These are phyloP conservation scores for Trichoderma asperelloides DNA, from an alignment of 495 filamentous ascomycete genomes.

Conservation along the genomic window DNA sequence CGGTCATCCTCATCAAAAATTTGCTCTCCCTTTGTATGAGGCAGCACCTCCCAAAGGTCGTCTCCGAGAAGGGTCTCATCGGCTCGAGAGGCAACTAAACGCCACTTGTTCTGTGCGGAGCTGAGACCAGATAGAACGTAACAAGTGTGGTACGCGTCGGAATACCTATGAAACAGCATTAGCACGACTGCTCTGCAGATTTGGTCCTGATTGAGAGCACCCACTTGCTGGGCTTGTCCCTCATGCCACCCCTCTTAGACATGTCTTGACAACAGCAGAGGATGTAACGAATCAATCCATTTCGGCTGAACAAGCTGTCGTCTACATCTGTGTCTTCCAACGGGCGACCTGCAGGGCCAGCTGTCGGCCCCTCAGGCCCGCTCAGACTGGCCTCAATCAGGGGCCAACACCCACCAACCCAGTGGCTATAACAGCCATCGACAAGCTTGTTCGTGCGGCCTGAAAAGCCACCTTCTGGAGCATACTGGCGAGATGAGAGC, in stretches of 20 bases:
- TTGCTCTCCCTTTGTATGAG: slow-evolving; percentile 37
- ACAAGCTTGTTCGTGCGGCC: slow-evolving; percentile 97
- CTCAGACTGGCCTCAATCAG: slow-evolving; percentile 72
- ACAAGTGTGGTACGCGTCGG: slow-evolving; percentile 86
- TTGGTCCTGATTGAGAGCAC: slow-evolving; percentile 21
- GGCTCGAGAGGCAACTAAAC: slow-evolving; percentile 41
- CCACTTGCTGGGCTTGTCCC: slow-evolving; percentile 90
- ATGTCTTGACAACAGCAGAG: slow-evolving; percentile 75
- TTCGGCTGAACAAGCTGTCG: slow-evolving; percentile 60
- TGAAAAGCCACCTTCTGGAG: slow-evolving; percentile 82
- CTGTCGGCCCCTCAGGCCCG: slow-evolving; percentile 25
- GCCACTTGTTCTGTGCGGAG: slow-evolving; percentile 67
- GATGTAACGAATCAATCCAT: slow-evolving; percentile 81
- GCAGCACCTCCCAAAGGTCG: slow-evolving; percentile 49
- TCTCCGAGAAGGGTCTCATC: slow-evolving; percentile 13
- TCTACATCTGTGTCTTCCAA: slow-evolving; percentile 13
- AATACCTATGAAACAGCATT: slow-evolving; percentile 37
- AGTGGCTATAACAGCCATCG: slow-evolving; percentile 95
- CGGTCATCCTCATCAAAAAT: slow-evolving; percentile 43
- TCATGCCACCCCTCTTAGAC: slow-evolving; percentile 61
- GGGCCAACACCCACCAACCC: slow-evolving; percentile 92
- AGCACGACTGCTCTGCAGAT: not conserved
- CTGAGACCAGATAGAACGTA: slow-evolving; percentile 85
- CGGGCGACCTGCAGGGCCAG: slow-evolving; percentile 10
- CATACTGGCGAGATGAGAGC: slow-evolving; percentile 82